These are phyloP conservation scores for Puccinia brachypodii DNA, from an alignment of 1,284 basidiomycete genomes.

Conservation along the genomic window DNA sequence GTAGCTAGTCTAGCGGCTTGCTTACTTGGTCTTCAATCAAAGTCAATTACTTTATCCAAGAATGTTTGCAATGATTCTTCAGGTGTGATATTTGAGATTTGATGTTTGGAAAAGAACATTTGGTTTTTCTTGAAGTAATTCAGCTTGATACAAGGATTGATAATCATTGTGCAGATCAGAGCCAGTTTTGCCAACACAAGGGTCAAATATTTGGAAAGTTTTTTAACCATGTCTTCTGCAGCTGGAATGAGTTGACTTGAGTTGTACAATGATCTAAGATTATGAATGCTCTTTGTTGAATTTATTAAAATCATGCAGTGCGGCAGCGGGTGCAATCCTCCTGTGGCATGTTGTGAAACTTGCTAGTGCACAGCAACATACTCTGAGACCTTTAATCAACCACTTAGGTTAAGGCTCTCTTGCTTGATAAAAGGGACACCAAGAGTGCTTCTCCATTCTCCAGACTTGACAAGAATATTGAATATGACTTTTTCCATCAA, in stretches of 20 bases:
- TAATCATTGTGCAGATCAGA: neutral
- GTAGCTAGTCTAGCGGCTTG: neutral
- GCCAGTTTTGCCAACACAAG: neutral
- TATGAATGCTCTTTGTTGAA: neutral
- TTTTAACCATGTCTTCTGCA: neutral
- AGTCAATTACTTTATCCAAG: neutral
- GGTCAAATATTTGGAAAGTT: neutral
- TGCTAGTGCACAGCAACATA: no score
- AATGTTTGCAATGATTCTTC: neutral
- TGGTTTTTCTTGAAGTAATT: neutral
- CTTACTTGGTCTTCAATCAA: neutral
- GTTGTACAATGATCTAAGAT: neutral
- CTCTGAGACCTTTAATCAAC: no score
- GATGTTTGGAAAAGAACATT: neutral
- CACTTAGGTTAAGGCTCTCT: no score
- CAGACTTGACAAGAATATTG: no score
- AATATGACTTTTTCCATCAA: no score
- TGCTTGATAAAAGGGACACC: no score
- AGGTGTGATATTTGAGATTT: neutral
- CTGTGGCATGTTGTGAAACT: no score
- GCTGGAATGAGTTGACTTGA: neutral
- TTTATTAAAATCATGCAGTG: neutral
- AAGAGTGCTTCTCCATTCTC: no score
- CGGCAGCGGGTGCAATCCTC: neutral
- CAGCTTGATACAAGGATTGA: neutral